phyloP scores from a whole-genome alignment of 768 basidiomycete genomes.

The Xerocomus spinulosus region DNA sequence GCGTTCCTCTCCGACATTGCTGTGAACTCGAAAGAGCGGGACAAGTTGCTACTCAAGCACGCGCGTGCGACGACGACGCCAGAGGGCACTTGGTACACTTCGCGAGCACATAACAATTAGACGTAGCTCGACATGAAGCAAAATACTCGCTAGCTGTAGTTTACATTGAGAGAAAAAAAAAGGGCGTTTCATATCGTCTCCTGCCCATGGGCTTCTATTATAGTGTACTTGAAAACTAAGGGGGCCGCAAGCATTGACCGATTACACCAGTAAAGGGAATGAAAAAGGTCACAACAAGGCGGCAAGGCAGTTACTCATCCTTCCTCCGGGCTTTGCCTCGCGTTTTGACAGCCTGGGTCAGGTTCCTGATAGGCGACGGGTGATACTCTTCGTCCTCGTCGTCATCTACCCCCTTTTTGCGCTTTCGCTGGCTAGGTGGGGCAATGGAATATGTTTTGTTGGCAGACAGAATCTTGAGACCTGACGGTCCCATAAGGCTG shows the following conservation, averaged over 20 bases:
- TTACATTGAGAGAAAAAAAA: no score
- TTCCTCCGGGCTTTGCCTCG: slow-evolving; percentile 35
- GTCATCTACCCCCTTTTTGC: slow-evolving; percentile 25
- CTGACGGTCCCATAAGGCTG: slow-evolving; percentile 33
- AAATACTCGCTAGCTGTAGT: no score
- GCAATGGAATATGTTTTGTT: slow-evolving; percentile 11
- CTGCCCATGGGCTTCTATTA: no score
- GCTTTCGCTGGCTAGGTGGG: slow-evolving; percentile 25
- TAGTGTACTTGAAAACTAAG: no score
- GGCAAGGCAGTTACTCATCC: neutral
- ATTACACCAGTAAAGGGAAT: neutral
- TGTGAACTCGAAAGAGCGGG: slow-evolving; percentile 80
- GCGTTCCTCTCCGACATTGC: slow-evolving; percentile 82
- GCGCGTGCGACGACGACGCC: slow-evolving; percentile 71
- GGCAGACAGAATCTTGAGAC: slow-evolving; percentile 27
- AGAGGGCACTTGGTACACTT: slow-evolving; percentile 69
- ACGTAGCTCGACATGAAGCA: no score
- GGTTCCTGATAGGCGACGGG: slow-evolving; percentile 38
- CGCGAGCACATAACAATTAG: slow-evolving; percentile 55
- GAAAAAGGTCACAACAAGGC: neutral
- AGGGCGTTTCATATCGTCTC: no score
- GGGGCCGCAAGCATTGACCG: no score
- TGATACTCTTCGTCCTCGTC: slow-evolving; percentile 47
- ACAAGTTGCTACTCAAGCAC: slow-evolving; percentile 83
- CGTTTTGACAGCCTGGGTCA: slow-evolving; percentile 39